Evolutionary conservation across 129 eudicot genomes (phyloP), one percentile per base, ranked within the genome.

Genomic region (Flaveria linearis): DNA sequence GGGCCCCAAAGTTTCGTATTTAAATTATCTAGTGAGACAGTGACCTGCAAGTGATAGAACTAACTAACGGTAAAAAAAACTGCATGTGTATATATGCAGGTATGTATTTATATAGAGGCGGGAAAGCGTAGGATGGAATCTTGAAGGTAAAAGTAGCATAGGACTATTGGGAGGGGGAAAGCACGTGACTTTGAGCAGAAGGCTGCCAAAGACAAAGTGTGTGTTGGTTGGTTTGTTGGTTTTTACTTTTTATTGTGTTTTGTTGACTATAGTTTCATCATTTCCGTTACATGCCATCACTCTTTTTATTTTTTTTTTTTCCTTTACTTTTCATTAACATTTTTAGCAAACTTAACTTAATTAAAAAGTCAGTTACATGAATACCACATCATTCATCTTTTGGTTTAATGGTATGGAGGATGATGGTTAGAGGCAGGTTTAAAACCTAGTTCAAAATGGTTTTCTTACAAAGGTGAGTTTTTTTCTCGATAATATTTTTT

Each of bases 261-360:
- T 51, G 78, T 80, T 80, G 79, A 80, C 75, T 78, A 73, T 73
- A 74, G 83, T 80, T 80, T 73, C 73, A 73, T 80, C 79, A 80
- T 72, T 41, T 72, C 83, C 39, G 50, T 79, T 51, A 77, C 51
- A 46, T 28, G 17, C 72, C 81, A 75, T 73, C 83, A 78, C 65
- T 73, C 49, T 73, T 65, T 73, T 73, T 23, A 4, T 73, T 79
- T 78, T 22, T 67, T 62, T 79, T 79, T 56, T 36, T 43, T 67
- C 43, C 67, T 46, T 39, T 50, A 12, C 16, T n/a, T 33, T 36
- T 36, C 41, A 36, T 51, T 51, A 11, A 17, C 73, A 68, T 58
- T 55, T 18, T 36, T 49, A 75, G 6, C 50, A 47, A 28, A 75
- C 78, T 56, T 58, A 14, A 57, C 52, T 23, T 18, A 56, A 18